Evolutionary conservation across 139 green algal genomes (phyloP).

Genomic region (Asterochloris erici): DNA sequence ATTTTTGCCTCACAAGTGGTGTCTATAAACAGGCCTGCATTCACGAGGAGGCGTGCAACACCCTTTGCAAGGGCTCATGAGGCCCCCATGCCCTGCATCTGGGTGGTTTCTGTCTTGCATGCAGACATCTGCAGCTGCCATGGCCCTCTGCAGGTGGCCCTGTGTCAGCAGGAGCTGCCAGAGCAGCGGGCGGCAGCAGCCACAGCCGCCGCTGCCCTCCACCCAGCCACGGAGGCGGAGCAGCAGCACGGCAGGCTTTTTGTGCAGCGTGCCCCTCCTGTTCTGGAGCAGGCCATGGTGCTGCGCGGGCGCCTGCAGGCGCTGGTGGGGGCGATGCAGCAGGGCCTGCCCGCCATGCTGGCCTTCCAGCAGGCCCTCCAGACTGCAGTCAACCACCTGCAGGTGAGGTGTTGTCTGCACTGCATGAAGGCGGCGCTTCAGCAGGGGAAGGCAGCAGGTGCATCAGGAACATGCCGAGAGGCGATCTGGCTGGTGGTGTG

Average conservation of each 20-base stretch:
- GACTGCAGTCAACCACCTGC: background rate
- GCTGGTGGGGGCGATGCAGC: background rate
- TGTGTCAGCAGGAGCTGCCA: background rate
- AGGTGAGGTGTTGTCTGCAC: background rate
- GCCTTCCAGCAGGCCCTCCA: background rate
- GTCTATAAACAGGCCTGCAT: too few relatives aligned
- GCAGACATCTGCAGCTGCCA: too few relatives aligned
- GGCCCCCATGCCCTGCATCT: too few relatives aligned
- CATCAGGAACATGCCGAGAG: background rate
- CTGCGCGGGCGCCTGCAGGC: background rate
- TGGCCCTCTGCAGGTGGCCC: background rate
- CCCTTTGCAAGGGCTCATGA: too few relatives aligned
- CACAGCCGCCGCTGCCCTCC: background rate
- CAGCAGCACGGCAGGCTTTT: background rate
- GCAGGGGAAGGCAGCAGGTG: too few relatives aligned
- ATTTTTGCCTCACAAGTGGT: too few relatives aligned
- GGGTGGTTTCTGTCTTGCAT: too few relatives aligned
- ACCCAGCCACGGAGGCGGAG: background rate
- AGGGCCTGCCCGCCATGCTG: background rate
- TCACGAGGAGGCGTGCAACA: too few relatives aligned
- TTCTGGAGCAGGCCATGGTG: background rate
- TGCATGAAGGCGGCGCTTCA: background rate
- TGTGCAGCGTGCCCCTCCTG: background rate
- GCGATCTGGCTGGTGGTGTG: background rate
- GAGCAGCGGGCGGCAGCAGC: background rate